Conservation (phyloP, 768 basidiomycete genomes). For the Termitomyces sp. region DNA sequence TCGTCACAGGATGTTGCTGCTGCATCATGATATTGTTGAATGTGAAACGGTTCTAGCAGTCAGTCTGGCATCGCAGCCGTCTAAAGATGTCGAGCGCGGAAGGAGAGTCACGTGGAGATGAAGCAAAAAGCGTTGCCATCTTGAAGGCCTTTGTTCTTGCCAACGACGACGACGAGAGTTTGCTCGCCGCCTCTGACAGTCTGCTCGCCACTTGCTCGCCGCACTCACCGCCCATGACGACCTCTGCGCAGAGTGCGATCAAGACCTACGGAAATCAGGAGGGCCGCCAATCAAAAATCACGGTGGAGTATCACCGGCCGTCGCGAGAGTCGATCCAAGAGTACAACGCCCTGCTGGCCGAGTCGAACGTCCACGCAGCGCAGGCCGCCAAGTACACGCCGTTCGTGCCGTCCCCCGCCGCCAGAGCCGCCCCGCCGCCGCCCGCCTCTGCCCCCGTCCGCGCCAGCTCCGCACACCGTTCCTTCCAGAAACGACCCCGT, state of each 20-base stretch:
- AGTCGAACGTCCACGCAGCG: conserved; percentile 54
- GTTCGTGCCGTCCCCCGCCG: conserved; percentile 37
- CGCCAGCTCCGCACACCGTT: conserved; percentile 32
- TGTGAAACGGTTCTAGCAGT: too few relatives aligned
- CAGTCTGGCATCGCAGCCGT: too few relatives aligned
- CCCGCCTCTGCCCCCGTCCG: not conserved
- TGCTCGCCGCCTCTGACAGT: too few relatives aligned
- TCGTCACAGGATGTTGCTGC: too few relatives aligned
- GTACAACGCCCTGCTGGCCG: conserved; percentile 67
- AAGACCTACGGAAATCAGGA: too few relatives aligned
- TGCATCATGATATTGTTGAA: too few relatives aligned
- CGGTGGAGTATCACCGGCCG: conserved; percentile 74
- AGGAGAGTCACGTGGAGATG: not conserved
- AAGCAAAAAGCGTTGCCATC: not conserved
- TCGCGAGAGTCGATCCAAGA: conserved; percentile 75
- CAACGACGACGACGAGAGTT: too few relatives aligned
- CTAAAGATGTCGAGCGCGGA: too few relatives aligned
- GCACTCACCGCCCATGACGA: too few relatives aligned
- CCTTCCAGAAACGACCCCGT: conserved; percentile 54
- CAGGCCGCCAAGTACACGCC: conserved; percentile 39
- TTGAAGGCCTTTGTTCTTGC: not conserved
- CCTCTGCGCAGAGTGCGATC: conserved; percentile 35
- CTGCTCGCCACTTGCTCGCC: too few relatives aligned
- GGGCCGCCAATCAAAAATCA: conserved; percentile 56
- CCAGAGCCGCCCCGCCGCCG: conserved; percentile 22